Evolutionary conservation across 78 protist species (phyloP), one percentile per base, ranked within the genome.

Genomic region (Cavenderia fasciculata): DNA sequence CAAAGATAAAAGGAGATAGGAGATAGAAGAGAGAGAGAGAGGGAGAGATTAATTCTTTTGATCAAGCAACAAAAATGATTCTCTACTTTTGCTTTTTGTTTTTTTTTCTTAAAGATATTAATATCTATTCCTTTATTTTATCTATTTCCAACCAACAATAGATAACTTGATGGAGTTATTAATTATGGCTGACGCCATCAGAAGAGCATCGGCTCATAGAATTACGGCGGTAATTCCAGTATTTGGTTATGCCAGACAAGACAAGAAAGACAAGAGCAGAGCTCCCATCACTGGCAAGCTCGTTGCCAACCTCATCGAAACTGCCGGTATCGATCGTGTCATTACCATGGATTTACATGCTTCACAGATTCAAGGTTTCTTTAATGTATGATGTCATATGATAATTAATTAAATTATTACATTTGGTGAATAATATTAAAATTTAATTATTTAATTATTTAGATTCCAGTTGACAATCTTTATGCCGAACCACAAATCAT

Each of bases 251-350:
- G 97, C 97, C 8, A 19, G 97, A 21, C 94, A 95, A 74, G 88
- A 85, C 41, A 78, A 85, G 47, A 85, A 85, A 49, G 90, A 87
- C 40, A 73, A 73, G 43, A 36, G 93, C n/a, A 90, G 98, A 54
- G 97, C 96, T 21, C 96, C 98, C 33, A 96, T 96, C 70, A 73
- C 95, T 38, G 96, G 96, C 40, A 91, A 92, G 75, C 70, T 95
- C 25, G 96, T 96, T 27, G 96, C 97, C 61, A 95, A 96, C 66
- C 86, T 94, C 71, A 86, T 96, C 38, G 86, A 68, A 27, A 85
- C 95, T 19, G 94, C 96, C n/a, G 98, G 96, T 33, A 94, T 94
- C 27, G 97, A 96, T 76, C 94, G 96, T 61, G 92, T 96, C 49
- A 75, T 96, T 44, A 70, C 95, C 21, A 74, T 94, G 94, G 98